Percentiles rank a stretch among this genome's conserved stretches.
These are phyloP conservation scores for Ophiosphaerella korrae DNA, from an alignment of 2,329 filamentous ascomycete genomes.

Conservation along the genomic window DNA sequence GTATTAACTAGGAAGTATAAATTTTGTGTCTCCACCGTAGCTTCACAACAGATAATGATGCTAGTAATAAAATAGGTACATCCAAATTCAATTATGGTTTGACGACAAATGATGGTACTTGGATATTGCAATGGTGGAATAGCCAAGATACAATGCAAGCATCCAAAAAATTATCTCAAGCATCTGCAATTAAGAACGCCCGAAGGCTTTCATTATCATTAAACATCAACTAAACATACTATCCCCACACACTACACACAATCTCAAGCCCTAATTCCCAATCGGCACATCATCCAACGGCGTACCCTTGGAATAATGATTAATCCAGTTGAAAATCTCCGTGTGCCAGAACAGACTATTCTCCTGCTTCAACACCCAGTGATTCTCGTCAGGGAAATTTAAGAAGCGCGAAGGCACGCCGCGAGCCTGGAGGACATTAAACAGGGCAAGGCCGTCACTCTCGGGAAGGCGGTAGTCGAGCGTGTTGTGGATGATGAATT, in stretches of 20 bases:
- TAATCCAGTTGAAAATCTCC: constrained; percentile 49
- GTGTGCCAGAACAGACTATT: constrained; percentile 92
- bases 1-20: no score
- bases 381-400: constrained; percentile 79
- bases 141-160: no score
- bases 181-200: no score
- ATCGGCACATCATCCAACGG: constrained; percentile 36
- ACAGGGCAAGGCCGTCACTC: constrained; percentile 80
- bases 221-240: neutral
- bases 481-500: constrained; percentile 88
- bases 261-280: constrained; percentile 27
- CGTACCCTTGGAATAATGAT: constrained; percentile 41
- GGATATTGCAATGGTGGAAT: no score
- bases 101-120: no score
- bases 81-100: neutral
- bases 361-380: constrained; percentile 86
- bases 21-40: no score
- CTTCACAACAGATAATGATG: no score
- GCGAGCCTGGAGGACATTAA: constrained; percentile 81
- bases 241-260: neutral
- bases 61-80: no score
- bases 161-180: no score
- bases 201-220: constrained; percentile 4
- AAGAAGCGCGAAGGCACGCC: constrained; percentile 78
- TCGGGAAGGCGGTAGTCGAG: constrained; percentile 88